phyloP scores from a whole-genome alignment of 305 asterid genomes.

The Rubia tinctorum region DNA sequence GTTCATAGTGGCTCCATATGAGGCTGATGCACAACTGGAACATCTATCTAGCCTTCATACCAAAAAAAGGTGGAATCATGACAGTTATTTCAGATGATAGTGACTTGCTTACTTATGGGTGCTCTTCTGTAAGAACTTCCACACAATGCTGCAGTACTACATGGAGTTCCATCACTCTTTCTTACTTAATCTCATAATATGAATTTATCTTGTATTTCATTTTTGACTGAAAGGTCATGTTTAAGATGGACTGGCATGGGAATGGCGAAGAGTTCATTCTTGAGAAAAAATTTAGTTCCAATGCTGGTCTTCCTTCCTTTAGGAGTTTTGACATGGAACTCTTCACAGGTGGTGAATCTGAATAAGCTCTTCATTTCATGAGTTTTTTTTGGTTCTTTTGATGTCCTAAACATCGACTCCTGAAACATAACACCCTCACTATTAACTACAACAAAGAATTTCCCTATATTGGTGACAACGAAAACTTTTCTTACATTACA shows the following conservation, averaged over 20 bases:
- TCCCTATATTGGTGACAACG: neutral
- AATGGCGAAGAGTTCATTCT: conserved; percentile 70
- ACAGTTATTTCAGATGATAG: conserved; percentile 81
- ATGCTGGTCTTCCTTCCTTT: conserved; percentile 50
- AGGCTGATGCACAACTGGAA: conserved; percentile 87
- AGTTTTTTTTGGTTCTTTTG: neutral
- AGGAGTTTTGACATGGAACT: conserved; percentile 41
- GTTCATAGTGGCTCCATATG: conserved; percentile 79
- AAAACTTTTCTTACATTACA: neutral
- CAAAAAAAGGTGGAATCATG: conserved; percentile 55
- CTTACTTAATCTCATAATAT: neutral
- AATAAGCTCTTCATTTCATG: conserved; percentile 7
- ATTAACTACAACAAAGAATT: neutral
- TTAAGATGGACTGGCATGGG: conserved; percentile 78
- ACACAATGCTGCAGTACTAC: conserved; percentile 11
- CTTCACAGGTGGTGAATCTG: conserved; percentile 44
- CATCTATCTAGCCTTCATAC: conserved; percentile 49
- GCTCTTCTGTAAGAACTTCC: conserved; percentile 60
- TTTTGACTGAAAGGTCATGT: conserved; percentile 41
- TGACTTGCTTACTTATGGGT: conserved; percentile 66
- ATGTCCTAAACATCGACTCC: neutral
- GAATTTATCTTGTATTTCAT: conserved; percentile 13
- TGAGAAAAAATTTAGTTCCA: conserved; percentile 37
- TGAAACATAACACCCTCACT: neutral
- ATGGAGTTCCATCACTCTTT: conserved; percentile 13